Percentiles rank a stretch among this genome's conserved stretches.
Conservation (phyloP, 768 basidiomycete genomes). For the Butyriboletus loyo region DNA sequence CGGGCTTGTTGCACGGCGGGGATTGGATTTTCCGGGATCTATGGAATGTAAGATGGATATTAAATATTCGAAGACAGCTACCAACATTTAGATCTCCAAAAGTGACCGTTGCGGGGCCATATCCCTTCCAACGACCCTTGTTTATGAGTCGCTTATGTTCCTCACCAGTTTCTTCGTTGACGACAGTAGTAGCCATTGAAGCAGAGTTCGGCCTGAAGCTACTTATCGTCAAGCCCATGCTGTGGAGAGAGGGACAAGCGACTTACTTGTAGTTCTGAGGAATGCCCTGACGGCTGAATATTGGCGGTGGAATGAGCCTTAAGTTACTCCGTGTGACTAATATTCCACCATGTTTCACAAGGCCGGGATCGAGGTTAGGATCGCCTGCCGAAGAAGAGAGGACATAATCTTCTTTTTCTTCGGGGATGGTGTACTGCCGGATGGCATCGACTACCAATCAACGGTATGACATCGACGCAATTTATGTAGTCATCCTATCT, state of each 20-base stretch:
- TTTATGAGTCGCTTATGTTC: conserved; percentile 85
- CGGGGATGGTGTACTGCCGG: conserved; percentile 62
- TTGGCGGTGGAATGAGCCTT: conserved; percentile 80
- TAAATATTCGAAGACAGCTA: neutral
- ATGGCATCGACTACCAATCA: conserved; percentile 63
- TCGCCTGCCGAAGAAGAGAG: conserved; percentile 31
- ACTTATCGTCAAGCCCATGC: neutral
- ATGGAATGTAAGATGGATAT: conserved; percentile 1
- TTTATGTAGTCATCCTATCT: neutral
- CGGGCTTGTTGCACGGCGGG: conserved; percentile 59
- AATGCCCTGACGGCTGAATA: conserved; percentile 80
- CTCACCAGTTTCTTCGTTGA: conserved; percentile 75
- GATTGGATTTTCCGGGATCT: conserved; percentile 70
- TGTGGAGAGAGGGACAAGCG: neutral
- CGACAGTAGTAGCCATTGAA: conserved; percentile 62
- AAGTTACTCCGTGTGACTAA: conserved; percentile 50
- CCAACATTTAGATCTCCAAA: conserved; percentile 55
- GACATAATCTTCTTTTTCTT: conserved; percentile 64
- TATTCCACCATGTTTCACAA: conserved; percentile 18
- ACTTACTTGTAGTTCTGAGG: conserved; percentile 79
- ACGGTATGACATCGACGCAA: neutral
- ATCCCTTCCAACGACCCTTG: conserved; percentile 81
- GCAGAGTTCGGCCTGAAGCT: conserved; percentile 80
- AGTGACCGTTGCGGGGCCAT: conserved; percentile 67
- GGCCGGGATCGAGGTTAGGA: conserved; percentile 53